Evolutionary conservation across 495 filamentous ascomycete genomes (phyloP).

Genomic region (Penicillium fimorum): DNA sequence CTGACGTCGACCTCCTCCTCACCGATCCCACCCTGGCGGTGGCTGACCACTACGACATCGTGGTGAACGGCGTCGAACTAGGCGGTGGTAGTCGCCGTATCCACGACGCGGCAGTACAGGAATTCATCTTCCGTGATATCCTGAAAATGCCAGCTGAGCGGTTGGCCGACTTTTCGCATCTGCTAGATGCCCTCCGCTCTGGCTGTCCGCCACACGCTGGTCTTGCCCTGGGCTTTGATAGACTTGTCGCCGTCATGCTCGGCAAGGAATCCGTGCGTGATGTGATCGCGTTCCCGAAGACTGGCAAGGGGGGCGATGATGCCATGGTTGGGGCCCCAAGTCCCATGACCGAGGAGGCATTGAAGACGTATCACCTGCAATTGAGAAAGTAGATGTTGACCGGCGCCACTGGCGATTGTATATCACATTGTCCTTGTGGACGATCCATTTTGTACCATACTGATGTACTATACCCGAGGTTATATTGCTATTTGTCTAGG

Average conservation of each 20-base stretch:
- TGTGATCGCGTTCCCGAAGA: constrained; percentile 97
- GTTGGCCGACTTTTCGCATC: constrained; percentile 74
- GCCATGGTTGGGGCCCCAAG: constrained; percentile 73
- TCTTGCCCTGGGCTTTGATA: constrained; percentile 88
- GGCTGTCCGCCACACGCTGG: constrained; percentile 98
- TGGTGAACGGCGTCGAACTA: constrained; percentile 92
- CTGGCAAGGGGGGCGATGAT: constrained; percentile 77
- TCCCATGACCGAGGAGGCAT: constrained; percentile 57
- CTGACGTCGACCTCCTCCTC: constrained; percentile 72
- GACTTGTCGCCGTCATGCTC: constrained; percentile 77
- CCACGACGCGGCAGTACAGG: constrained; percentile 79
- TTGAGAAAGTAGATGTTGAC: constrained; percentile 24
- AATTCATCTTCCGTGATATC: constrained; percentile 81
- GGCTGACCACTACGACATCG: constrained; percentile 90
- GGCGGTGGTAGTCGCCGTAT: constrained; percentile 93
- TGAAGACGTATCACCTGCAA: constrained; percentile 65
- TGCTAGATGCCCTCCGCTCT: constrained; percentile 75
- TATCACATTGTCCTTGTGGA: not conserved
- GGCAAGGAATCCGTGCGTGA: constrained; percentile 75
- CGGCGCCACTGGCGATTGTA: not conserved
- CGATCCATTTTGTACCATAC: constrained; percentile 6
- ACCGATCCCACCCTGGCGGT: constrained; percentile 68
- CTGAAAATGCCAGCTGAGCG: constrained; percentile 62
- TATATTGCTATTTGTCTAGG: not conserved
- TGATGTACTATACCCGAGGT: constrained; percentile 6